These are phyloP conservation scores for Pseudozyma thailandica DNA, from an alignment of 1,284 basidiomycete species.

Conservation along the genomic window DNA sequence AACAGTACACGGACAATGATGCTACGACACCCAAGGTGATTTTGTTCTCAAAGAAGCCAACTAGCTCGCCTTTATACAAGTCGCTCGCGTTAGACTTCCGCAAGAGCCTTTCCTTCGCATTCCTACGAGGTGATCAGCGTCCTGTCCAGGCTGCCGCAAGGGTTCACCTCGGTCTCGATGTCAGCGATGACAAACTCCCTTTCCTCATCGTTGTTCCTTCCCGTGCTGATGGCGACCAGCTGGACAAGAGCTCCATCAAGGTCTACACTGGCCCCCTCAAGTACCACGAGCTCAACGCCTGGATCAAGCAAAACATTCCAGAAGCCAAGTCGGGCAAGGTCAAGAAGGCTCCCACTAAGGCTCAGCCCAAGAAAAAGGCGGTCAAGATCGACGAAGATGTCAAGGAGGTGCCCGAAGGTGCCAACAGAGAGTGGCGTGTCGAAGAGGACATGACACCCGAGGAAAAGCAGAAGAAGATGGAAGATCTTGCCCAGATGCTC, in stretches of 20 bases:
- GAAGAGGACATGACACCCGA: slow-evolving; percentile 43
- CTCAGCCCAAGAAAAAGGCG: slow-evolving; percentile 30
- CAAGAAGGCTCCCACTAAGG: slow-evolving; percentile 35
- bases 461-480: slow-evolving; percentile 41
- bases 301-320: slow-evolving; percentile 56
- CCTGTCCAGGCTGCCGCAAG: slow-evolving; percentile 49
- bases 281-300: slow-evolving; percentile 57
- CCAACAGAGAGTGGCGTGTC: slow-evolving; percentile 41
- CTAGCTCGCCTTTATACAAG: slow-evolving; percentile 63
- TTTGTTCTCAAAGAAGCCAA: slow-evolving; percentile 62
- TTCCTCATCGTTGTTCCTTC: slow-evolving; percentile 52
- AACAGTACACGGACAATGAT: slow-evolving; percentile 40
- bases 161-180: slow-evolving; percentile 50
- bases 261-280: slow-evolving; percentile 58
- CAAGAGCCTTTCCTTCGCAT: slow-evolving; percentile 54
- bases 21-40: slow-evolving; percentile 54
- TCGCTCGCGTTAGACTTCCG: slow-evolving; percentile 65
- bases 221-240: slow-evolving; percentile 19
- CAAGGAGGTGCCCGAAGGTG: slow-evolving; percentile 22
- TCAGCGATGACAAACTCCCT: slow-evolving; percentile 55
- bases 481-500: slow-evolving; percentile 46
- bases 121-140: slow-evolving; percentile 55
- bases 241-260: slow-evolving; percentile 45
- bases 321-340: slow-evolving; percentile 42
- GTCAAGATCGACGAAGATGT: slow-evolving; percentile 36